Conservation (phyloP, 1,139 yeast genomes). For the Zygosaccharomyces sapae region DNA sequence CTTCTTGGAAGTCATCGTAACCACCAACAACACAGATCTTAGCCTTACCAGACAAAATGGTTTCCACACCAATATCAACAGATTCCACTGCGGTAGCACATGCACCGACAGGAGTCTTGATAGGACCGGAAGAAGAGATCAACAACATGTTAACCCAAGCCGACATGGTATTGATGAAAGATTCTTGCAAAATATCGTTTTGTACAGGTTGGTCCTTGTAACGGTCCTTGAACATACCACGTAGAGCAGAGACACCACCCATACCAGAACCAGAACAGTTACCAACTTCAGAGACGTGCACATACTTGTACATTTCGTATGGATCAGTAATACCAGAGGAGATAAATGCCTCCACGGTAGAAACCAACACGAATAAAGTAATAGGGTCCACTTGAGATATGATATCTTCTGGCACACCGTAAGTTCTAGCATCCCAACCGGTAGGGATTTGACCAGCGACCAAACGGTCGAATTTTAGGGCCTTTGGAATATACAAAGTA, state of each 20-base stretch:
- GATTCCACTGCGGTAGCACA: conserved; percentile 99
- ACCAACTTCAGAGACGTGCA: conserved; percentile 97
- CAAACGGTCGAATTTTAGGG: conserved; percentile 86
- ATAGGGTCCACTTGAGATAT: conserved; percentile 93
- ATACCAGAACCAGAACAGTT: conserved; percentile 99
- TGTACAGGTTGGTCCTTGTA: conserved; percentile 89
- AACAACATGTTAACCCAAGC: conserved; percentile 99
- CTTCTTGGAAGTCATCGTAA: conserved; percentile 98
- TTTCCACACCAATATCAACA: conserved; percentile 91
- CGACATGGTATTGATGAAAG: conserved; percentile 97
- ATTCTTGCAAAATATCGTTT: conserved; percentile 94
- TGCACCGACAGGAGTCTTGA: conserved; percentile 98
- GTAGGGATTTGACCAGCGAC: conserved; percentile 99
- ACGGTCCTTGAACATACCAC: conserved; percentile 97
- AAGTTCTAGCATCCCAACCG: conserved; percentile 94
- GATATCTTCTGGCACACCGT: conserved; percentile 92
- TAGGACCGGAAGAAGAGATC: conserved; percentile 97
- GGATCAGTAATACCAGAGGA: conserved; percentile 97
- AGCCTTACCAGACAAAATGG: conserved; percentile 88
- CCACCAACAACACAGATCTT: conserved; percentile 97
- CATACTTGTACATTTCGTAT: conserved; percentile 95
- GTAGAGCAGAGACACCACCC: conserved; percentile 97
- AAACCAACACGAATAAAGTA: conserved; percentile 85
- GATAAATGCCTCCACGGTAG: conserved; percentile 91
- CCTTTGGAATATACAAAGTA: conserved; percentile 86